Conservation (phyloP, 345 rosid genomes). For the Arabidopsis suecica region DNA sequence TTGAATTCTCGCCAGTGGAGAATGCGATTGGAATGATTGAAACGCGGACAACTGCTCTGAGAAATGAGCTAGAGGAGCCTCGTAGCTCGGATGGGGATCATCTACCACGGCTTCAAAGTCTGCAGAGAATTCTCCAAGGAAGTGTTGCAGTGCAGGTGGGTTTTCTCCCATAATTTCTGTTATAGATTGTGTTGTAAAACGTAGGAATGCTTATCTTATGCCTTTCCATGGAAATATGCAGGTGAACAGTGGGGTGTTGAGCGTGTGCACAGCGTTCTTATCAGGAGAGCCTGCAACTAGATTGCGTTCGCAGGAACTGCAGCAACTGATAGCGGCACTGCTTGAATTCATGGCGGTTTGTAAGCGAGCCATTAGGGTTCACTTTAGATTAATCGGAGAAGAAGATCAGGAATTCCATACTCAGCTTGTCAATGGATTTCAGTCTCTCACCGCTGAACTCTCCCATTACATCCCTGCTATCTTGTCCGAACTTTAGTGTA, state of each 20-base stretch:
- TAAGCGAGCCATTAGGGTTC: conserved; percentile 96
- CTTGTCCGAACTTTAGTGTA: conserved; percentile 80
- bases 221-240: conserved; percentile 45
- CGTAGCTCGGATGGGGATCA: conserved; percentile 99
- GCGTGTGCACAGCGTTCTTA: conserved; percentile 97
- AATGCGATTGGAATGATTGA: conserved; percentile 99
- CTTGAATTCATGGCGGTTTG: conserved; percentile 99
- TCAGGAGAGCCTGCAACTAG: conserved; percentile 99
- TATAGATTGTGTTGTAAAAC: conserved; percentile 5
- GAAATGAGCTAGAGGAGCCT: conserved; percentile 98
- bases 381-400: conserved; percentile 90
- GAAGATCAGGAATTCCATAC: conserved; percentile 99
- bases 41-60: conserved; percentile 89
- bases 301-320: conserved; percentile 91
- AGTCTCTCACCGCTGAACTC: conserved; percentile 94
- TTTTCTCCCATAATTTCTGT: background rate
- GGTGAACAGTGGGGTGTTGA: conserved; percentile 98
- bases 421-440: conserved; percentile 98
- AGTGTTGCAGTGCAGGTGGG: conserved; percentile 98
- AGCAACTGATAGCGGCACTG: conserved; percentile 95
- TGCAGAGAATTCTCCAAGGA: conserved; percentile 99
- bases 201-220: conserved; percentile 6
- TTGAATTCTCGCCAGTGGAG: conserved; percentile 98
- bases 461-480: conserved; percentile 98
- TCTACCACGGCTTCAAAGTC: conserved; percentile 92